Base-by-base conservation (phyloP, 1,139 yeast genomes). In the Pichia sp. region DNA sequence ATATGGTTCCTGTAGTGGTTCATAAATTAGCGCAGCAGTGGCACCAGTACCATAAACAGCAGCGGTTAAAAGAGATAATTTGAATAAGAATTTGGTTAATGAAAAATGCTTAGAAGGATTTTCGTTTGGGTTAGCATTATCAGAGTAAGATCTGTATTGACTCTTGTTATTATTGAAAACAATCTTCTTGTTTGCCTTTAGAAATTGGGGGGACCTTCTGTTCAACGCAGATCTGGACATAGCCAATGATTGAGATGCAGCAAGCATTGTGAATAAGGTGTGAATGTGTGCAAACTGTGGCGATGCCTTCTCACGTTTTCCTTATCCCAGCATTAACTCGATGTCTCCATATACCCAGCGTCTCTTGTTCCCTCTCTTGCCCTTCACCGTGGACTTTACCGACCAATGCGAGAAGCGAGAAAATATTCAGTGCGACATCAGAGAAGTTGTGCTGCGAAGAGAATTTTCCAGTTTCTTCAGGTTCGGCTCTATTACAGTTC, bases 1-100 rank as follows among this genome's bases (percentile, higher is more conserved):
- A 59, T 77, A 79, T 29, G 68, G 49, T 45, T 72, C 74, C 37
- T 67, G 70, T 45, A 70, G 63, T 15, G 68, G 62, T 35, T 68
- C 71, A 50, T 64, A 65, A 42, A 68, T 61, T 22, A 68, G 58
- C 9, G 76, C 63, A 29, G 67, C 55, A 5, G 66, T 66, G 8
- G 70, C 63, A 42, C 75, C 77, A 29, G 64, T 68, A 33, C 65
- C 68, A 46, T 72, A 72, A 23, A 69, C 54, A 2, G 60, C 51
- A 5, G 65, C 50, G 4, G 71, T 55, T 8, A 66, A 62, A 5
- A 66, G 45, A 3, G 66, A 54, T 10, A 66, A 45, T 39, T 63
- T 63, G 31, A 62, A 43, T 13, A 68, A 31, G 31, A 68, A 59
- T 33, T 59, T 54, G 6, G 48, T 35, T n/a, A 42, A 18, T 3